Conservation (phyloP, 805 yeast genomes). For the Brettanomyces custersianus region DNA sequence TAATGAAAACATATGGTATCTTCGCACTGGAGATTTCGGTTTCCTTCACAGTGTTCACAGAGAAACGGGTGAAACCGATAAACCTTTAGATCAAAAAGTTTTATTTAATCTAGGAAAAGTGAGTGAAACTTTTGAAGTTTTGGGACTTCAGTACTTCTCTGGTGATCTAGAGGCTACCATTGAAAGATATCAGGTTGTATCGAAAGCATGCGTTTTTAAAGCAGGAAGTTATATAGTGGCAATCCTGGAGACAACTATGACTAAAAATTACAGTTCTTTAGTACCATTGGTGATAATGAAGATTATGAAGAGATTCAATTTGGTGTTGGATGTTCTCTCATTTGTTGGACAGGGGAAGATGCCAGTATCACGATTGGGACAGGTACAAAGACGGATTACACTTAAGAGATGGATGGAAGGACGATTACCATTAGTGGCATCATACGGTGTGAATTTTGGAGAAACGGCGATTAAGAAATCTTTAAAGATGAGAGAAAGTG, state of each 20-base stretch:
- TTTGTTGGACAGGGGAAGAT: constrained; percentile 59
- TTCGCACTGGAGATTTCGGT: constrained; percentile 92
- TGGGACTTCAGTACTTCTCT: constrained; percentile 90
- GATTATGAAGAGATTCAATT: constrained; percentile 70
- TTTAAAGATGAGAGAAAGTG: constrained; percentile 8
- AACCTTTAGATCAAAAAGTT: constrained; percentile 50
- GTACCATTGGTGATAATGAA: constrained; percentile 79
- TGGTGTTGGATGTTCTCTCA: constrained; percentile 75
- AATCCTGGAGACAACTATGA: constrained; percentile 51
- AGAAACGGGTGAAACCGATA: constrained; percentile 12
- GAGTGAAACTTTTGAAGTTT: constrained; percentile 78
- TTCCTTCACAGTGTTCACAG: constrained; percentile 69
- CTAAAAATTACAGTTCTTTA: constrained; percentile 53
- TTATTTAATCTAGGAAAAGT: constrained; percentile 79
- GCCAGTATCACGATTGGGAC: constrained; percentile 64
- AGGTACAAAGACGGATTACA: constrained; percentile 67
- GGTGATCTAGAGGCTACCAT: constrained; percentile 70
- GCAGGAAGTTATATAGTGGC: constrained; percentile 73
- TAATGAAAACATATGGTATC: constrained; percentile 52
- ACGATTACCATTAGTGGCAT: constrained; percentile 31
- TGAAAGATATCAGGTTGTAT: constrained; percentile 36
- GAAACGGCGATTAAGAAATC: constrained; percentile 49
- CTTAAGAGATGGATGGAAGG: constrained; percentile 48
- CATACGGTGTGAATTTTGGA: constrained; percentile 56
- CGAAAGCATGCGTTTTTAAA: constrained; percentile 48